A percentile compares a stretch with the other conserved stretches of the same genome.
Evolutionary conservation across 495 filamentous ascomycete genomes (phyloP).

Genomic region (Copromyces sp.): DNA sequence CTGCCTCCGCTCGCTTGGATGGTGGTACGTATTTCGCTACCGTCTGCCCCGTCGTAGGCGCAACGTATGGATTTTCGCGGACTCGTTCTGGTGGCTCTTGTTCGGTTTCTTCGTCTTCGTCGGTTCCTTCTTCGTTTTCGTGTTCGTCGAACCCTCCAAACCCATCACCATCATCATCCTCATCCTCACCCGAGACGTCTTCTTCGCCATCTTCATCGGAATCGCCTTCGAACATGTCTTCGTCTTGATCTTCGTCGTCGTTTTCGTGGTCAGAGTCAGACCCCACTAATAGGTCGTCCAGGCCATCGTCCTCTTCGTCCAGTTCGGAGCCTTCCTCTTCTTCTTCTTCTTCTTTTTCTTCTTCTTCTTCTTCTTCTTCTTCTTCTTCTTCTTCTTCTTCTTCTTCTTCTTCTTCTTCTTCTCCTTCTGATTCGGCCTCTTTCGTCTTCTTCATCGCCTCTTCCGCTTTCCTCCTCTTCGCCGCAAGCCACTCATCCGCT

Average conservation of each 20-base stretch:
- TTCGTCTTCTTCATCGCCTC: constrained; percentile 8
- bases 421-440: constrained; percentile 12
- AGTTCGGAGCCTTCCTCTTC: constrained; percentile 16
- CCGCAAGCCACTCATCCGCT: constrained; percentile 41
- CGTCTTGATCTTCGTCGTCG: constrained; percentile 19
- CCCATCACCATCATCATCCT: constrained; percentile 23
- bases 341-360: too few relatives aligned
- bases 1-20: constrained; percentile 55
- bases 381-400: too few relatives aligned
- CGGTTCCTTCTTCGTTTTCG: constrained; percentile 4
- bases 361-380: too few relatives aligned
- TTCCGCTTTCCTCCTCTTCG: constrained; percentile 37
- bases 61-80: constrained; percentile 44
- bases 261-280: constrained; percentile 8
- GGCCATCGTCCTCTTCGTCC: constrained; percentile 22
- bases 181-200: constrained; percentile 5
- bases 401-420: constrained; percentile 13
- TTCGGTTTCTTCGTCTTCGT: background rate
- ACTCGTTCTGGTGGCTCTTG: constrained; percentile 13
- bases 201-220: background rate
- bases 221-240: constrained; percentile 5
- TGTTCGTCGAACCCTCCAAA: constrained; percentile 25
- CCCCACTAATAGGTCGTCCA: constrained; percentile 9
- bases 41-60: constrained; percentile 28
- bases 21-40: constrained; percentile 74